Conservation (phyloP, 768 basidiomycete genomes). For the Tulasnella sp. region DNA sequence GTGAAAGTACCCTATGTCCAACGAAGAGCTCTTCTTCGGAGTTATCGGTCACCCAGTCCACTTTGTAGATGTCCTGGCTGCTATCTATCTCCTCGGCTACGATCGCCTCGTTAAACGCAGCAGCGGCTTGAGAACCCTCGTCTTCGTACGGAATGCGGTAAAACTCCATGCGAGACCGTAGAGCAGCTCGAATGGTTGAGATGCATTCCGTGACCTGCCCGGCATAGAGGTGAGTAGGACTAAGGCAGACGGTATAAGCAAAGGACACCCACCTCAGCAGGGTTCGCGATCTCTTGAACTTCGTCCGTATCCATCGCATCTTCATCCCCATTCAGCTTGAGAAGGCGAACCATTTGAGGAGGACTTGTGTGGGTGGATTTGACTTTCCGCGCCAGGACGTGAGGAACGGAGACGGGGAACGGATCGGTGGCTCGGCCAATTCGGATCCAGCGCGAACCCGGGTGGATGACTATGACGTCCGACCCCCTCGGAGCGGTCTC, state of each 20-base stretch:
- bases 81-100: constrained; percentile 78
- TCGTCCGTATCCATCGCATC: not conserved
- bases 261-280: not conserved
- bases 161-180: constrained; percentile 28
- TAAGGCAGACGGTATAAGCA: not conserved
- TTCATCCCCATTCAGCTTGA: not conserved
- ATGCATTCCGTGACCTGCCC: constrained; percentile 66
- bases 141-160: constrained; percentile 51
- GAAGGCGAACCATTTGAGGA: not conserved
- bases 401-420: constrained; percentile 16
- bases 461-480: constrained; percentile 28
- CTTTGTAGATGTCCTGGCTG: constrained; percentile 66
- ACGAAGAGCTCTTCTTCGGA: constrained; percentile 44
- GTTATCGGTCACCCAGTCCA: constrained; percentile 67
- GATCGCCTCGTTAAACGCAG: constrained; percentile 64
- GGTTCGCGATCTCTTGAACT: constrained; percentile 1
- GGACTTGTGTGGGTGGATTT: not conserved
- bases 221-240: not conserved
- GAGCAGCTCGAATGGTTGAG: constrained; percentile 30
- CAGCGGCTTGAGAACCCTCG: constrained; percentile 22
- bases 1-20: constrained; percentile 50
- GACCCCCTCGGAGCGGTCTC: constrained; percentile 20
- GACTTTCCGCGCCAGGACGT: constrained; percentile 17
- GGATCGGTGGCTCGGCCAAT: constrained; percentile 28
- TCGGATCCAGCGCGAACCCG: constrained; percentile 27